Base-by-base conservation (phyloP, 164 flowering plant genomes). In the Magnolia officinalis region DNA sequence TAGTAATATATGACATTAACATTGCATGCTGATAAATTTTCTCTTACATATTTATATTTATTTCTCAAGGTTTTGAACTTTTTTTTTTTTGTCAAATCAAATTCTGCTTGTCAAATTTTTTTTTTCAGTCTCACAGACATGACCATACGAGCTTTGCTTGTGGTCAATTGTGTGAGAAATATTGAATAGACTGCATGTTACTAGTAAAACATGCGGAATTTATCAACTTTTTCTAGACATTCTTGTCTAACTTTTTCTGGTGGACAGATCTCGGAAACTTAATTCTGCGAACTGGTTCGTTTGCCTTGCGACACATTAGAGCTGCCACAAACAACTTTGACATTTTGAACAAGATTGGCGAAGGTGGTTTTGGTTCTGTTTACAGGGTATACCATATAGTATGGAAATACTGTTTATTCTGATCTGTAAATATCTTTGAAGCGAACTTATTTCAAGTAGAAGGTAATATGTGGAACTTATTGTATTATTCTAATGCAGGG, bases 351-450 rank as follows among this genome's bases (percentile, higher is more conserved):
- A 89, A 87, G 77, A 85, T 89, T 63, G 90, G 92, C 63, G 90
- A 89, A 85, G 92, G 90, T 65, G 92, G 92, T 50, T 89, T 89
- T 81, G 92, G 92, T 31, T 76, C 88, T 45, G 90, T 89, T 24
- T 87, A 85, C 84, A 85, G 85, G 90, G 92, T 89, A 85, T 20
- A 19, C 24, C 58, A 6, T 13, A 8, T 8, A 52, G 55, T 5
- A n/a, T 20, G 5, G 19, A 72, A 19, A 20, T 67, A 37, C 21
- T 64, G 16, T 37, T 16, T 6, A 24, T 16, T 37, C 26, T 19
- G 31, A 37, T 37, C 45, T 29, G 71, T 45, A 68, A 37, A 37
- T 37, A 37, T 4, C 45, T 4, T 37, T 37, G 45, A 37, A 37
- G 2, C 3, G 9, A 68, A 26, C 11, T 31, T 19, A 31, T n/a